Evolutionary conservation across 208 protist genomes (phyloP).

Genomic region (Angomonas deanei): DNA sequence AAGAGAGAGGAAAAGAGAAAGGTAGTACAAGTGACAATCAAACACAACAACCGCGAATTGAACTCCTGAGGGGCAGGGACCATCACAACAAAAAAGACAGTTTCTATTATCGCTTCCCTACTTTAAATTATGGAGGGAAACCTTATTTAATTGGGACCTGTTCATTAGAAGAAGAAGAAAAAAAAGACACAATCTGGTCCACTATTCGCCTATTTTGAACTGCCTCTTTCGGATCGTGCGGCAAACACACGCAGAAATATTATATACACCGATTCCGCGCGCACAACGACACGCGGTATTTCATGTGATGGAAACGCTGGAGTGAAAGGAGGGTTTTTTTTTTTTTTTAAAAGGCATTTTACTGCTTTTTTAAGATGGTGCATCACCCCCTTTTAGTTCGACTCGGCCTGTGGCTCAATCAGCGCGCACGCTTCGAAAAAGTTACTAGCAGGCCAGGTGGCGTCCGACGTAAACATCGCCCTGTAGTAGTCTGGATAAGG

Average conservation of each 20-base stretch:
- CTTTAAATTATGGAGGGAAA: not conserved
- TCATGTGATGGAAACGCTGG: no score
- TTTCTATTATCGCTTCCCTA: no score
- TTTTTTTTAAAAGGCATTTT: no score
- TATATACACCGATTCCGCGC: no score
- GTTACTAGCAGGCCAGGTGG: slow-evolving; percentile 34
- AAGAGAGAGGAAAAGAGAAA: not conserved
- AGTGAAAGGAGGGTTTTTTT: no score
- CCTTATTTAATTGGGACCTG: no score
- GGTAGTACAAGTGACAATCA: not conserved
- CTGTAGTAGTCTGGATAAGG: slow-evolving; percentile 66
- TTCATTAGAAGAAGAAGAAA: slow-evolving; percentile 5
- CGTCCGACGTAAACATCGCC: slow-evolving; percentile 34
- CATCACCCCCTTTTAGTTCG: no score
- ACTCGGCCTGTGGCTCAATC: slow-evolving; percentile 26
- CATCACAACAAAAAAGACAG: not conserved
- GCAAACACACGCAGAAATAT: no score
- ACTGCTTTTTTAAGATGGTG: not conserved
- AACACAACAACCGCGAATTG: no score
- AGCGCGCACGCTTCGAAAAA: slow-evolving; percentile 37
- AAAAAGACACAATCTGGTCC: not conserved
- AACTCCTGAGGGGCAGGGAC: not conserved
- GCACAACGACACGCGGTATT: no score
- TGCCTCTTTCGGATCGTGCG: no score
- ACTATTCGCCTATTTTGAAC: no score